Evolutionary conservation across 225 moss, liverwort and hornwort genomes (phyloP).

Genomic region (Thuidium tamariscinum): DNA sequence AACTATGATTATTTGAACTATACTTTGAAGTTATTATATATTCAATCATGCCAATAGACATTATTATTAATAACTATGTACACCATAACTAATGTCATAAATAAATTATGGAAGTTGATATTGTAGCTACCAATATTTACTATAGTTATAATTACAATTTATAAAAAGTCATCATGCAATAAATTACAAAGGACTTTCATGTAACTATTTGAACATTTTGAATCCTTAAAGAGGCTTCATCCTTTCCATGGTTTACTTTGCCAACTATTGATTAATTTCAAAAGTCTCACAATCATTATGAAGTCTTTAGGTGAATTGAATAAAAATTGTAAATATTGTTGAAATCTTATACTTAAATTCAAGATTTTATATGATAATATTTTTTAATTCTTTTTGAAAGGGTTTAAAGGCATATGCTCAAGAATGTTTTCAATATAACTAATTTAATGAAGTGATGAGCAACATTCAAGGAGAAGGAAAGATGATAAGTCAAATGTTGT

Average conservation of each 20-base stretch:
- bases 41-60: neutral
- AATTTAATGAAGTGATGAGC: neutral
- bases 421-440: neutral
- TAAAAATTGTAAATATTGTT: neutral
- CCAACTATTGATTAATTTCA: neutral
- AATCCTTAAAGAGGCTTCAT: too few species aligned
- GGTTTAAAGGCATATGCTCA: neutral
- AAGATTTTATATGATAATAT: neutral
- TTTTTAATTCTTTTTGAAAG: neutral
- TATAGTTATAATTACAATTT: neutral
- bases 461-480: neutral
- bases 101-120: too few species aligned
- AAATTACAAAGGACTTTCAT: neutral
- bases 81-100: neutral
- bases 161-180: too few species aligned
- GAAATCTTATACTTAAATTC: neutral
- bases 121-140: neutral
- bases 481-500: neutral
- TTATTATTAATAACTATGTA: neutral
- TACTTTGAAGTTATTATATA: neutral
- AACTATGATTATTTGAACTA: neutral
- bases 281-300: neutral
- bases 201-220: too few species aligned
- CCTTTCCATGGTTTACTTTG: neutral
- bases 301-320: rapidly evolving